Evolutionary conservation across 176 grass and related monocot genomes (phyloP).

Genomic region (Chrysopogon serrulatus): DNA sequence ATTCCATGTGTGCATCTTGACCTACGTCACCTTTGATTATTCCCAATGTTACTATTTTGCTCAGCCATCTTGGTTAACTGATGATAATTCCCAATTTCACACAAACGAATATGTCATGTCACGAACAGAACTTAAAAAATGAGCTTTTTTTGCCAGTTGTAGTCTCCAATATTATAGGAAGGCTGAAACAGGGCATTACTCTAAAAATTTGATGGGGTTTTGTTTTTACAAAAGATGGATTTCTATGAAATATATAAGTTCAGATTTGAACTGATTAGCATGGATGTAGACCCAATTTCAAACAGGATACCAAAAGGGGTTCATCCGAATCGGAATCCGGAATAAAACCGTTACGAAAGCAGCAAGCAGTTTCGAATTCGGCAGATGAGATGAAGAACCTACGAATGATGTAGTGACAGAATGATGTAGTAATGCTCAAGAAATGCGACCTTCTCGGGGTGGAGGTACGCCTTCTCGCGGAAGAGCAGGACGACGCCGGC

Average conservation of each 20-base stretch:
- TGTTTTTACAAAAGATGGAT: background rate
- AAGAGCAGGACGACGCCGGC: slow-evolving; percentile 66
- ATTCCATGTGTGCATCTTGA: background rate
- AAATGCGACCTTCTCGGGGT: slow-evolving; percentile 55
- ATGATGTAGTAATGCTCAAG: background rate
- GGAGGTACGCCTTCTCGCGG: slow-evolving; percentile 69
- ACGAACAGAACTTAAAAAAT: background rate
- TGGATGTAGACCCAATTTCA: background rate
- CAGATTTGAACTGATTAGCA: background rate
- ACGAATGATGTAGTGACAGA: background rate
- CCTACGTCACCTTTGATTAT: background rate
- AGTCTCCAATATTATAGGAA: background rate
- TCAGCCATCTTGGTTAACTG: background rate
- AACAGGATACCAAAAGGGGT: background rate
- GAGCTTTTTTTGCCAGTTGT: too few species aligned
- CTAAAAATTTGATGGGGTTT: background rate
- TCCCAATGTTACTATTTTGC: background rate
- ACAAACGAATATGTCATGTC: background rate
- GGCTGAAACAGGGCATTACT: background rate
- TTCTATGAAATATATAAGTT: background rate
- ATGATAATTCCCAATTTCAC: background rate
- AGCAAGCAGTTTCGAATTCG: background rate
- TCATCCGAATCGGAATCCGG: background rate
- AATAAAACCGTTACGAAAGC: background rate
- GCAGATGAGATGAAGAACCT: background rate